These are phyloP conservation scores for Calonectria henricotiae DNA, from an alignment of 2,329 filamentous ascomycete species.

Conservation along the genomic window DNA sequence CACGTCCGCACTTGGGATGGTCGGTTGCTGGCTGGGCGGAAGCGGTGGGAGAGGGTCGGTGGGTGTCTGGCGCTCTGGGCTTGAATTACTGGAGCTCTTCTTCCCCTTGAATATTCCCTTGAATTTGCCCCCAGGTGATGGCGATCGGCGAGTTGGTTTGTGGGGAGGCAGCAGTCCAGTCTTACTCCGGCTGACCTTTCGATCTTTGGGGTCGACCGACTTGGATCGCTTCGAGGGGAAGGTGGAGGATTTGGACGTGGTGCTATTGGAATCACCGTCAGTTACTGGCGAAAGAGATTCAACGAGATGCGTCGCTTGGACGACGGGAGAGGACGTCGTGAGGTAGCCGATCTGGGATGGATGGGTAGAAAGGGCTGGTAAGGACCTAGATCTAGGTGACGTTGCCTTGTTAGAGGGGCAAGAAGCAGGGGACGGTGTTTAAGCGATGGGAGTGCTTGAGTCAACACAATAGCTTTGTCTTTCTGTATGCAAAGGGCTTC, in stretches of 20 bases:
- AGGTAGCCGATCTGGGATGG: constrained; percentile 79
- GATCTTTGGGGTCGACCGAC: constrained; percentile 49
- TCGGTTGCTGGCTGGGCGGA: constrained; percentile 43
- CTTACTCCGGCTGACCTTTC: constrained; percentile 51
- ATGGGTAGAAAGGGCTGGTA: constrained; percentile 65
- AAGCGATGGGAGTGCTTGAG: constrained; percentile 21
- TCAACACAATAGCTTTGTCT: constrained; percentile 37
- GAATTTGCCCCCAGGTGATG: constrained; percentile 81
- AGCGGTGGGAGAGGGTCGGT: constrained; percentile 45
- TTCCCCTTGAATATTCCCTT: constrained; percentile 74
- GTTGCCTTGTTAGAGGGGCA: constrained; percentile 46
- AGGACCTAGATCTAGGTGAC: constrained; percentile 48
- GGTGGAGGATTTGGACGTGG: constrained; percentile 49
- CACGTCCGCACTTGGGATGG: constrained; percentile 43
- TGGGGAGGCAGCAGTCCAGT: constrained; percentile 51
- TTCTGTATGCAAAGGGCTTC: neutral
- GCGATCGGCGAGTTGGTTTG: constrained; percentile 70
- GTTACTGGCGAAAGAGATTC: constrained; percentile 46
- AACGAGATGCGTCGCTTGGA: constrained; percentile 70
- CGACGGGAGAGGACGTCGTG: constrained; percentile 78
- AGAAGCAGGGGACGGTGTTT: constrained; percentile 37
- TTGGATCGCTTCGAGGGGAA: constrained; percentile 50
- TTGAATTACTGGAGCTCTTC: constrained; percentile 47
- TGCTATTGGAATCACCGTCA: constrained; percentile 50
- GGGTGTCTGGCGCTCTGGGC: constrained; percentile 45